These are phyloP conservation scores for Rugonectria rugulosa DNA, from an alignment of 2,329 filamentous ascomycete genomes.

Conservation along the genomic window DNA sequence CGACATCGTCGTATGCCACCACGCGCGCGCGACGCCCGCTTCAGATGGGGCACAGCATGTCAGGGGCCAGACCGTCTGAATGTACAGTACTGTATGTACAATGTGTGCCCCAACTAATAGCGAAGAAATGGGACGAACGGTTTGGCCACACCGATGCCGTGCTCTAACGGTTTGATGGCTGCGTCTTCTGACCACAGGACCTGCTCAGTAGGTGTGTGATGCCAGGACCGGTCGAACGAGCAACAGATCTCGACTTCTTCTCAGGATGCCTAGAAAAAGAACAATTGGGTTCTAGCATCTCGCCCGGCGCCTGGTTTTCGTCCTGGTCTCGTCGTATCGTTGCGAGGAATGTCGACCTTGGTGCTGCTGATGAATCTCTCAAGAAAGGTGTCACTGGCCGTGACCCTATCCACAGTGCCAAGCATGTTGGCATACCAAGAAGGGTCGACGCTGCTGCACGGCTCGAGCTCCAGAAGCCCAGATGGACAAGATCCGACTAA, in stretches of 20 bases:
- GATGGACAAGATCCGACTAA: constrained; percentile 27
- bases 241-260: no score
- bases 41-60: not conserved
- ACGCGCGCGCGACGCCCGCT: constrained; percentile 18
- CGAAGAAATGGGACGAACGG: constrained; percentile 8
- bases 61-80: constrained; percentile 14
- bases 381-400: constrained; percentile 1
- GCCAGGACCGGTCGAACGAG: no score
- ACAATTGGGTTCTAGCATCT: no score
- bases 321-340: no score
- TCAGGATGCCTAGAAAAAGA: no score
- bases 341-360: no score
- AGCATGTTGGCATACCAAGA: constrained; percentile 27
- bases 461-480: constrained; percentile 20
- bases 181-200: not conserved
- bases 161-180: not conserved
- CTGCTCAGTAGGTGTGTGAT: no score
- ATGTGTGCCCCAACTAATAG: not conserved
- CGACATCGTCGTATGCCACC: constrained; percentile 20
- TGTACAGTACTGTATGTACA: not conserved
- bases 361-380: constrained; percentile 22
- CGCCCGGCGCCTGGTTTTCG: no score
- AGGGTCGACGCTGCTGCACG: constrained; percentile 19
- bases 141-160: constrained; percentile 11
- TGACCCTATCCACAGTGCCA: constrained; percentile 20